Conservation (phyloP, 1,284 basidiomycete genomes). For the Microbotryum silenes-acaulis region DNA sequence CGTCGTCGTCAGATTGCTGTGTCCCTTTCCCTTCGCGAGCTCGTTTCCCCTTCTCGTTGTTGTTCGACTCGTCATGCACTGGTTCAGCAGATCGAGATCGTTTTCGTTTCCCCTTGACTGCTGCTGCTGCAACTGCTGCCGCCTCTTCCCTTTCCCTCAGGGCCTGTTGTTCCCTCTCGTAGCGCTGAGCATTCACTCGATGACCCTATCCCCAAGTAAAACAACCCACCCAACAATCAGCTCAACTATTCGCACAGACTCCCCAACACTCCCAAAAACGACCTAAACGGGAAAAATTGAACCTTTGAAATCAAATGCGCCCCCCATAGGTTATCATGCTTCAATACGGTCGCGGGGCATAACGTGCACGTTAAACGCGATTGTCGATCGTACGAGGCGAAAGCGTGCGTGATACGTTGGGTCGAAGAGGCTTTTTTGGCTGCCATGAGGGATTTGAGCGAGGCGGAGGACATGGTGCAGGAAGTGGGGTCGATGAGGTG, state of each 20-base stretch:
- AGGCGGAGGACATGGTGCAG: neutral
- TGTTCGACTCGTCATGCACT: neutral
- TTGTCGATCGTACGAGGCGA: constrained; percentile 56
- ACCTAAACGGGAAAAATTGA: constrained; percentile 43
- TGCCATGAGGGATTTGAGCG: constrained; percentile 23
- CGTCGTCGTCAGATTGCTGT: neutral
- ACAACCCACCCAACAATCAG: neutral
- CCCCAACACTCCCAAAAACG: constrained; percentile 45
- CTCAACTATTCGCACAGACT: constrained; percentile 47
- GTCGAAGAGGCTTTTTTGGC: constrained; percentile 9
- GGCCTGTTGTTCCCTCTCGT: constrained; percentile 12
- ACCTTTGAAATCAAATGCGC: constrained; percentile 62
- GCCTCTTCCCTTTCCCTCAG: neutral
- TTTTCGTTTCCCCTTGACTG: constrained; percentile 2
- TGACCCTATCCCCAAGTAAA: constrained; percentile 47
- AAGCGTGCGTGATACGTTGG: constrained; percentile 56
- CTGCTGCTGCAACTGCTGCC: constrained; percentile 12
- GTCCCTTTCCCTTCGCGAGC: no score
- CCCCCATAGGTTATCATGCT: constrained; percentile 70
- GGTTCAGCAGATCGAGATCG: neutral
- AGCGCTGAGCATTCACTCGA: constrained; percentile 22
- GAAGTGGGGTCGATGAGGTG: neutral
- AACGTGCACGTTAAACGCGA: constrained; percentile 62
- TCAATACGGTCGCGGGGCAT: constrained; percentile 54
- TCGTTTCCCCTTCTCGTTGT: no score